A percentile compares a stretch with the other conserved stretches of the same genome.
Conservation (phyloP, 495 filamentous ascomycete genomes). For the Trichocladium uniseriatum region DNA sequence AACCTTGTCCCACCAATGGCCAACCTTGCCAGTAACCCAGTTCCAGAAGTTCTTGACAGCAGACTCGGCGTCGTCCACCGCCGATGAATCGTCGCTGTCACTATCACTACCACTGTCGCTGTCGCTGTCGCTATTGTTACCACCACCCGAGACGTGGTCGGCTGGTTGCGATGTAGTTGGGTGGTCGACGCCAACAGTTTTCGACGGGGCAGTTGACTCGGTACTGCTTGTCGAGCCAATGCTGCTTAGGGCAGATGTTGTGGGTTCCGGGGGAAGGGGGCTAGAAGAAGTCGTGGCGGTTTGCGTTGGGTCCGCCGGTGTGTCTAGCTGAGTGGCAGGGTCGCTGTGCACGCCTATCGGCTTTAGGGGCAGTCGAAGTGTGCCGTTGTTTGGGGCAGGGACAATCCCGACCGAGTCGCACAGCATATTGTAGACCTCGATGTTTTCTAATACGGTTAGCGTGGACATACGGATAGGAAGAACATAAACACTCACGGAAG, state of each 20-base stretch:
- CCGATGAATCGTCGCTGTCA: constrained; percentile 11
- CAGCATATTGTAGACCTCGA: constrained; percentile 88
- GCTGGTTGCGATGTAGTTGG: constrained; percentile 14
- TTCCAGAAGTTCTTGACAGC: constrained; percentile 34
- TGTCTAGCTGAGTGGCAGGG: constrained; percentile 20
- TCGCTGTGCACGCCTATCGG: constrained; percentile 53
- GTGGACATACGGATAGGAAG: neutral
- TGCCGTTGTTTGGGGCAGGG: constrained; percentile 76
- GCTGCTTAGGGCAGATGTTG: constrained; percentile 13
- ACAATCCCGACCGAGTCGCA: constrained; percentile 70
- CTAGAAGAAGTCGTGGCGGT: constrained; percentile 3
- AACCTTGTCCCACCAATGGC: constrained; percentile 33
- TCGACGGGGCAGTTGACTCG: constrained; percentile 1
- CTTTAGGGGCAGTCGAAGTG: constrained; percentile 65
- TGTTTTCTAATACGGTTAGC: constrained; percentile 58
- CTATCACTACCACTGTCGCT: constrained; percentile 8
- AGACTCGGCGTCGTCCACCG: constrained; percentile 16
- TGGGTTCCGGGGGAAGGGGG: constrained; percentile 11
- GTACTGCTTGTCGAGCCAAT: constrained; percentile 6
- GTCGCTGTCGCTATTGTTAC: constrained; percentile 4
- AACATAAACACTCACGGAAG: constrained; percentile 62
- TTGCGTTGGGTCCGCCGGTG: constrained; percentile 25
- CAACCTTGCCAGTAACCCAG: constrained; percentile 41
- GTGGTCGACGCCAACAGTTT: constrained; percentile 13
- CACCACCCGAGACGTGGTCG: constrained; percentile 9